Evolutionary conservation across 352 stramenopile genomes (phyloP).

Genomic region (Phytophthora pistaciae): DNA sequence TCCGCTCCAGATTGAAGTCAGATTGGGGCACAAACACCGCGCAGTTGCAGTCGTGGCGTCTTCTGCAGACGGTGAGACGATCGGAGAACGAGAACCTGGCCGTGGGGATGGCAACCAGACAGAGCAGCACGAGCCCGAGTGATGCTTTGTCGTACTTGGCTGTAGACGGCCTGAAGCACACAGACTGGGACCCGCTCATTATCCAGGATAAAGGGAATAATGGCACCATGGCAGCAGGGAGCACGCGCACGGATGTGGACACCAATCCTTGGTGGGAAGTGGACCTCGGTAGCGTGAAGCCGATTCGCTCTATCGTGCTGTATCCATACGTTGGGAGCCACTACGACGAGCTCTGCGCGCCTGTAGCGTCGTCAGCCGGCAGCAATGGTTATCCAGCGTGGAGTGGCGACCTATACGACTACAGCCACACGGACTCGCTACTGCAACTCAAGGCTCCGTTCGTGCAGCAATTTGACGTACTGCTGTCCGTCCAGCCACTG

Average conservation of each 20-base stretch:
- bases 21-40: constrained; percentile 51
- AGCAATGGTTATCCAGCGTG: constrained; percentile 32
- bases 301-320: constrained; percentile 57
- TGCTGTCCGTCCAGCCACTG: constrained; percentile 45
- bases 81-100: constrained; percentile 76
- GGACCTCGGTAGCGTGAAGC: constrained; percentile 54
- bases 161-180: constrained; percentile 51
- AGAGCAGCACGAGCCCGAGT: constrained; percentile 62
- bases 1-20: constrained; percentile 57
- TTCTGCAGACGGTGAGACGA: constrained; percentile 59
- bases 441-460: constrained; percentile 63
- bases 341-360: constrained; percentile 46
- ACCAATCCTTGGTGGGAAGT: constrained; percentile 78
- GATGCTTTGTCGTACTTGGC: constrained; percentile 54
- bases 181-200: constrained; percentile 52
- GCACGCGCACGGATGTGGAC: constrained; percentile 52
- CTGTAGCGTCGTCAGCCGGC: neutral
- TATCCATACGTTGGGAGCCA: constrained; percentile 59
- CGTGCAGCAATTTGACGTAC: constrained; percentile 57
- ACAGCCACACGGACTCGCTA: constrained; percentile 44
- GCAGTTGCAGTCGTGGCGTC: constrained; percentile 52
- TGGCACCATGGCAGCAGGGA: constrained; percentile 40
- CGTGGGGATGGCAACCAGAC: constrained; percentile 58
- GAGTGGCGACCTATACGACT: constrained; percentile 54
- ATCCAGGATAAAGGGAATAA: constrained; percentile 17